Percentiles rank a stretch among this genome's conserved stretches.
These are phyloP conservation scores for Pelargonium fulgidum DNA, from an alignment of 441 rosid species.

Conservation along the genomic window DNA sequence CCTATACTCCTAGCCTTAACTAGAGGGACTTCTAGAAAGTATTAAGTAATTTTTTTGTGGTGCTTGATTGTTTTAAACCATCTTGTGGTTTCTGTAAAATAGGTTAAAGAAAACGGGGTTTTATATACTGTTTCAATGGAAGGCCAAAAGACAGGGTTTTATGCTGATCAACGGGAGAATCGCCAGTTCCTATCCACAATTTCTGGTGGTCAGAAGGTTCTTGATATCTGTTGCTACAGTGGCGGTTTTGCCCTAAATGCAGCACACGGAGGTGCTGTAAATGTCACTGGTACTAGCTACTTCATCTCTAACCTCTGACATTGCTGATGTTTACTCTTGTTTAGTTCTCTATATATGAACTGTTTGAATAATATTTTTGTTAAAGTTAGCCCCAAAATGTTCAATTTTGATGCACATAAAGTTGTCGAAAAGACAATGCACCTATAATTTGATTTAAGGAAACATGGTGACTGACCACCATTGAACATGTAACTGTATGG, in stretches of 20 bases:
- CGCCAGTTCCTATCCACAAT: constrained; percentile 60
- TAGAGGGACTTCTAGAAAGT: background rate
- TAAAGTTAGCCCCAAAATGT: background rate
- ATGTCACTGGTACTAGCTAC: constrained; percentile 42
- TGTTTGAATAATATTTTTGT: background rate
- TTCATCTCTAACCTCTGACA: background rate
- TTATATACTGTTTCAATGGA: constrained; percentile 54
- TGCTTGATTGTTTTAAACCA: background rate
- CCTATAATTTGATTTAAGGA: background rate
- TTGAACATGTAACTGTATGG: background rate
- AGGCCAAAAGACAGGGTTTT: constrained; percentile 90
- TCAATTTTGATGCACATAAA: background rate
- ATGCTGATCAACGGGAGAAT: constrained; percentile 78
- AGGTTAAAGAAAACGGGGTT: constrained; percentile 77
- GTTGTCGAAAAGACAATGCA: background rate
- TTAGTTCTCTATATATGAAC: background rate
- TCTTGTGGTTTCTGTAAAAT: constrained; percentile 13
- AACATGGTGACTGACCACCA: background rate
- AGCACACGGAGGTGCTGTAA: constrained; percentile 55
- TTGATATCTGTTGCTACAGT: constrained; percentile 80
- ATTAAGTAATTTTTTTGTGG: background rate
- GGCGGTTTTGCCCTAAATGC: constrained; percentile 87
- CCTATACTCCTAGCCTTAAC: background rate
- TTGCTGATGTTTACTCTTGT: background rate
- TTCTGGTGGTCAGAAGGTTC: constrained; percentile 61